Base-by-base conservation (phyloP, 2,329 filamentous ascomycete species). In the Taxawa tesnikishii region DNA sequence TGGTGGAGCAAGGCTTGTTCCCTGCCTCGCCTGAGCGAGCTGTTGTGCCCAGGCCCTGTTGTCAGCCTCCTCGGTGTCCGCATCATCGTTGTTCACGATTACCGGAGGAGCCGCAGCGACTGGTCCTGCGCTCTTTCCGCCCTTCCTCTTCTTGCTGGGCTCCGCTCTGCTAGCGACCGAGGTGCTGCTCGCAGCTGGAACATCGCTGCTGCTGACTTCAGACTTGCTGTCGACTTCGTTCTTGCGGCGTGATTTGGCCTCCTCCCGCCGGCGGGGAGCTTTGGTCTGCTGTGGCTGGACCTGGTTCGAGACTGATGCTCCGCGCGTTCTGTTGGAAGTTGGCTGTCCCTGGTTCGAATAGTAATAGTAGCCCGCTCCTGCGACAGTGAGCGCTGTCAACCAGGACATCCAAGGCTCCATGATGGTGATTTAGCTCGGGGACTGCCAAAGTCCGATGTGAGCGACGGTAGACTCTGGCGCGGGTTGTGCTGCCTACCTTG, bases 41-140 rank as follows among this genome's bases (percentile, higher is more conserved):
- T 82, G 78, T 47, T 71, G 71, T 18, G 83, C 83, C 54, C 90
- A 88, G 43, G 85, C 80, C 46, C 70, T 71, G 52, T 80, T 79
- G 34, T 75, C 64, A 27, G 70, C 70, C 37, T 79, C 74, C 36
- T 79, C 68, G 5, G 63, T 69, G 36, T 63, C 55, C 14, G 51
- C 40, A 35, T 46, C 55, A 5, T 56, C 38, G 26, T 58, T 45
- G 26, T 40, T 34, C 7, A 41, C 38, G 12, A 31, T 27, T 10
- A 44, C 51, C 30, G 51, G 37, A 28, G 45, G 43, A 18, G 50
- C 38, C 24, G 26, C 44, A 6, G 54, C 44, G 18, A 53, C 43
- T 27, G 46, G 32, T 13, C 26, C 29, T 6, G 33, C 15, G 30
- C 43, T 43, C 17, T 48, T 48, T 32, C 37, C 42, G 12, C 42